Evolutionary conservation across 768 basidiomycete genomes (phyloP).

Genomic region (Termitomyces sp.): DNA sequence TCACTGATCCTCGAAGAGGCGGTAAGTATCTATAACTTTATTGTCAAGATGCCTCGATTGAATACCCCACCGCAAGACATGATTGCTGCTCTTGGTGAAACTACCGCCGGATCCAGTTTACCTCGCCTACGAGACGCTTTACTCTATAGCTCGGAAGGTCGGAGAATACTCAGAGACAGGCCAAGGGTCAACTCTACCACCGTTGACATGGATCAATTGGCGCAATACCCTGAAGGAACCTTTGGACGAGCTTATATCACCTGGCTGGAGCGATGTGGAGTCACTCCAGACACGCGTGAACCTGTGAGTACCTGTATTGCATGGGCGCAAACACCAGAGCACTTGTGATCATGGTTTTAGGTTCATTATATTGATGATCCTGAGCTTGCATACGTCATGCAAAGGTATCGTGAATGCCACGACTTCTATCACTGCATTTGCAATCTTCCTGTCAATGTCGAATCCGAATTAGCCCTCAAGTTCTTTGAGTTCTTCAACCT

Average conservation of each 20-base stretch:
- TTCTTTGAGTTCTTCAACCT: slow-evolving; percentile 93
- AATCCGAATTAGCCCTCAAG: slow-evolving; percentile 91
- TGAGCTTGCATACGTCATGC: slow-evolving; percentile 96
- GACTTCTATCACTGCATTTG: slow-evolving; percentile 95
- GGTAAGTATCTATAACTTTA: slow-evolving; percentile 46
- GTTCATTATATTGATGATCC: slow-evolving; percentile 94
- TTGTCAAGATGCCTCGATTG: neutral
- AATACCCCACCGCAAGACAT: slow-evolving; percentile 56
- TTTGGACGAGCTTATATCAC: slow-evolving; percentile 84
- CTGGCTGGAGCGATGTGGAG: slow-evolving; percentile 84
- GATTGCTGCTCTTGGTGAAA: slow-evolving; percentile 92
- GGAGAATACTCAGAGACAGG: slow-evolving; percentile 75
- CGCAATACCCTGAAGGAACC: slow-evolving; percentile 67
- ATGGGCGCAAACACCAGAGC: neutral
- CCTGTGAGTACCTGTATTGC: slow-evolving; percentile 46
- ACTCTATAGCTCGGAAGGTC: slow-evolving; percentile 76
- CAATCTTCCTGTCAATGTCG: slow-evolving; percentile 83
- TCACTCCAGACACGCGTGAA: slow-evolving; percentile 91
- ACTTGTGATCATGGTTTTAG: slow-evolving; percentile 33
- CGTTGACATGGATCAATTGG: slow-evolving; percentile 66
- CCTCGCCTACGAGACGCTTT: slow-evolving; percentile 72
- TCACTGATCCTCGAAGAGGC: slow-evolving; percentile 76
- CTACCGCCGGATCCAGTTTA: slow-evolving; percentile 78
- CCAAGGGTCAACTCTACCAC: slow-evolving; percentile 78
- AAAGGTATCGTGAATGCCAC: slow-evolving; percentile 96